Base-by-base conservation (phyloP, 2,329 filamentous ascomycete genomes). In the Phaeomoniella chlamydospora region DNA sequence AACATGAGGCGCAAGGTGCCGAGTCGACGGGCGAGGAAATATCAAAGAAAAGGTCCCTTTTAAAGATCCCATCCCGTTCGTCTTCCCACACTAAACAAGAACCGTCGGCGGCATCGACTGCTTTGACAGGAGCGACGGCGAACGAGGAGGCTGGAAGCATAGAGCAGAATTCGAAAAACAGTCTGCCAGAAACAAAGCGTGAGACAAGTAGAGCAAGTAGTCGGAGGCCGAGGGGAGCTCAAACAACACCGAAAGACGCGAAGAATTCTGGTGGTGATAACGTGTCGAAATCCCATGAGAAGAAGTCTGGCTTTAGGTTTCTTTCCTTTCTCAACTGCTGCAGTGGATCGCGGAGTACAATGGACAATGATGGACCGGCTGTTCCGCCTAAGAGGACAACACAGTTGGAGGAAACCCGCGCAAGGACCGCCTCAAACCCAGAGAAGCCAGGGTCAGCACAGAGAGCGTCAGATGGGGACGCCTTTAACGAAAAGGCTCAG, bases 271-370 rank as follows among this genome's bases (percentile, higher is more conserved):
- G 41, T 4, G 42, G 42, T 29, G 38, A 46, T 17, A 40, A 34
- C 14, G 35, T 38, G 0, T 37, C 34, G 16, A 18, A 39, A 3
- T 40, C 35, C 36, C 31, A 30, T 6, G 38, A 42, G 18, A 45
- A 46, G 41, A 48, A 48, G 35, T 12, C 40, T 18, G 38, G 41
- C 12, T 38, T 39, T 13, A 43, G 44, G 11, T 44, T 48, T 18
- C 36, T 49, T 18, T 40, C 46, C 15, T 39, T 49, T 16, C 31
- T 49, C 18, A 49, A 43, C 30, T 49, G 46, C 35, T 49, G 46
- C 35, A 43, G 41, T 14, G 40, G 41, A 2, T 34, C 35, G 15
- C 41, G 47, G 11, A 29, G 31, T 38, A 37, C 32, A n/a, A 35
- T 36, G 15, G 46, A 46, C 19, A 40, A 42, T 12, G 46, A 48